Evolutionary conservation across 179 eudicot genomes (phyloP).

Genomic region (Pouteria campechiana): DNA sequence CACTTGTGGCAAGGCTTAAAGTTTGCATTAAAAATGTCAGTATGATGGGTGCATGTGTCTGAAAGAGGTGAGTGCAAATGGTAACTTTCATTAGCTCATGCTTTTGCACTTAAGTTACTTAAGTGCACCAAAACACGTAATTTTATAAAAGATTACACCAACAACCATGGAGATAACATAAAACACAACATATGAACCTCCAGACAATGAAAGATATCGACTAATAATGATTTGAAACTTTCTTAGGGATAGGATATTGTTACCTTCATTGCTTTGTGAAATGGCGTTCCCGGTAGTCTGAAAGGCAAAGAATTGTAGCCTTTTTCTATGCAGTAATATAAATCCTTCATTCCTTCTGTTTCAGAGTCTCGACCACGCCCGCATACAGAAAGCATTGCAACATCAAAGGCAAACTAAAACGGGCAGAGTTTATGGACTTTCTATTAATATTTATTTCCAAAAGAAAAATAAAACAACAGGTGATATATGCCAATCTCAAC

Average conservation of each 20-base stretch:
- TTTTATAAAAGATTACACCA: too few species aligned
- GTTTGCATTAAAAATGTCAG: too few species aligned
- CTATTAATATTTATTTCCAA: background rate
- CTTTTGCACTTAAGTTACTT: too few species aligned
- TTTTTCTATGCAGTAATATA: constrained; percentile 56
- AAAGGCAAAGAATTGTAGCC: constrained; percentile 97
- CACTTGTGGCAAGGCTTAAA: too few species aligned
- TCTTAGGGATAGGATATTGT: background rate
- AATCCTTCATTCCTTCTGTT: constrained; percentile 36
- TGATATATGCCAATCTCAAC: background rate
- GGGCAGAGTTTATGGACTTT: background rate
- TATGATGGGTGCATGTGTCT: background rate
- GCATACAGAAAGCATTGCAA: constrained; percentile 60
- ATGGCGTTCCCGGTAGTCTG: constrained; percentile 69
- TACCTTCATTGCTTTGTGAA: constrained; percentile 68
- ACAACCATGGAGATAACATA: too few species aligned
- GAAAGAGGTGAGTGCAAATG: too few species aligned
- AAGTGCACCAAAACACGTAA: too few species aligned
- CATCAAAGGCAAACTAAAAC: constrained; percentile 76
- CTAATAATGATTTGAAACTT: too few species aligned
- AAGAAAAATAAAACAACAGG: background rate
- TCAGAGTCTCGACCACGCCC: constrained; percentile 39
- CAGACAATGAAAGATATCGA: too few species aligned
- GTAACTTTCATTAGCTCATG: too few species aligned
- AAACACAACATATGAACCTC: too few species aligned